phyloP scores from a whole-genome alignment of 352 stramenopile species.

The Pythium aristosporum region DNA sequence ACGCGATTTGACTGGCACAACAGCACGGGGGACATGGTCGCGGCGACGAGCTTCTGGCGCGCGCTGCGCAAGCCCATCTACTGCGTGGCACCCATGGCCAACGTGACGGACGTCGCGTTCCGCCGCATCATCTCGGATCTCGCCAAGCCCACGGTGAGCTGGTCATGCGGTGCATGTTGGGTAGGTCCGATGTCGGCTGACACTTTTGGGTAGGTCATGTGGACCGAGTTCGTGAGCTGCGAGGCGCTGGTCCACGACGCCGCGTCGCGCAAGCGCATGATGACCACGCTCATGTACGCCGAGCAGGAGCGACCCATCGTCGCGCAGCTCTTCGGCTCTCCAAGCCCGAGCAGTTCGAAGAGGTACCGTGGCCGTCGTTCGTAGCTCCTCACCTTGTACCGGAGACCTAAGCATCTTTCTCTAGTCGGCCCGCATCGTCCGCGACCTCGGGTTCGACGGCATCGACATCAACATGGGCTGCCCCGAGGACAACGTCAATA shows the following conservation, averaged over 20 bases:
- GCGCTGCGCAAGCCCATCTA: slow-evolving; percentile 63
- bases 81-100: slow-evolving; percentile 83
- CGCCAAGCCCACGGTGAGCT: slow-evolving; percentile 60
- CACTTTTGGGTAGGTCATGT: slow-evolving; percentile 30
- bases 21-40: slow-evolving; percentile 20
- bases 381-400: not conserved
- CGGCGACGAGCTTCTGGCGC: slow-evolving; percentile 60
- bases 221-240: slow-evolving; percentile 87
- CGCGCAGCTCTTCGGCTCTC: slow-evolving; percentile 82
- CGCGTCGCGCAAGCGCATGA: slow-evolving; percentile 66
- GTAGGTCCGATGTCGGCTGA: not conserved
- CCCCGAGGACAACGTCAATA: slow-evolving; percentile 73
- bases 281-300: slow-evolving; percentile 71
- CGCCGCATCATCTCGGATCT: slow-evolving; percentile 72
- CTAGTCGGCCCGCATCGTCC: slow-evolving; percentile 72
- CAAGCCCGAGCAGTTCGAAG: slow-evolving; percentile 85
- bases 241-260: slow-evolving; percentile 71
- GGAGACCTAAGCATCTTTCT: not conserved
- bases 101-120: slow-evolving; percentile 79
- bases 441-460: slow-evolving; percentile 79
- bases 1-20: slow-evolving; percentile 4
- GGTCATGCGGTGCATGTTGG: not conserved
- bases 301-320: slow-evolving; percentile 75
- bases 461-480: slow-evolving; percentile 90
- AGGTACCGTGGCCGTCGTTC: slow-evolving; percentile 34